Percentiles rank a stretch among this genome's conserved stretches.
Evolutionary conservation across 306 rosid species (phyloP).

Genomic region (Glycyrrhiza uralensis): DNA sequence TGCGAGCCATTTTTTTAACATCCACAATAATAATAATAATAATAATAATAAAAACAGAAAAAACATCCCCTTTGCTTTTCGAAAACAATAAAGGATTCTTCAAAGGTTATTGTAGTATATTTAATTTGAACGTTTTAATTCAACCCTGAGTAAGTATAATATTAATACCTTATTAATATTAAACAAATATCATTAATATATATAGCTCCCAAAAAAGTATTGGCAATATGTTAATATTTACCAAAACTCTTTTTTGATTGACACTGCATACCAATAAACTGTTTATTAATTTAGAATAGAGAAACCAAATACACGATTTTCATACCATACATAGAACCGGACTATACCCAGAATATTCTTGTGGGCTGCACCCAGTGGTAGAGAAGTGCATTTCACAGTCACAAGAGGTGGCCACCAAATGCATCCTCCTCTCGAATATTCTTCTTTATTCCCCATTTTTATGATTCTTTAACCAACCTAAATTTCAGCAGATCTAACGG

Average conservation of each 20-base stretch:
- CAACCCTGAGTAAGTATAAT: too few relatives aligned
- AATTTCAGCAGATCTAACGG: conserved; percentile 25
- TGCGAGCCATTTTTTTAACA: not conserved
- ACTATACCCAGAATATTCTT: conserved; percentile 46
- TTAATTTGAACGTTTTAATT: too few relatives aligned
- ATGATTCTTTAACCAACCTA: not conserved
- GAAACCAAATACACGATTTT: not conserved
- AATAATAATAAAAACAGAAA: not conserved
- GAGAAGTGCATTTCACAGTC: conserved; percentile 24
- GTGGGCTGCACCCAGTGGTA: not conserved
- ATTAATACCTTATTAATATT: not conserved
- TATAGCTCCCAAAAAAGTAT: too few relatives aligned
- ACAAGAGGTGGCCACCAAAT: not conserved
- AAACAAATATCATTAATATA: not conserved
- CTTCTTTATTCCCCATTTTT: conserved; percentile 43
- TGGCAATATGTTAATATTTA: too few relatives aligned
- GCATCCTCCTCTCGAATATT: conserved; percentile 44
- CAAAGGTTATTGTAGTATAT: too few relatives aligned
- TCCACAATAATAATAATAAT: not conserved
- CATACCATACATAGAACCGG: not conserved
- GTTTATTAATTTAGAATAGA: not conserved
- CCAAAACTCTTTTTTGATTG: too few relatives aligned
- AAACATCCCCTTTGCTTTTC: too few relatives aligned
- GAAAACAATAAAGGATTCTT: too few relatives aligned
- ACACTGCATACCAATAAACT: too few relatives aligned